Evolutionary conservation across 2,329 filamentous ascomycete species (phyloP).

Genomic region (Neophaeococcomyces aloes): DNA sequence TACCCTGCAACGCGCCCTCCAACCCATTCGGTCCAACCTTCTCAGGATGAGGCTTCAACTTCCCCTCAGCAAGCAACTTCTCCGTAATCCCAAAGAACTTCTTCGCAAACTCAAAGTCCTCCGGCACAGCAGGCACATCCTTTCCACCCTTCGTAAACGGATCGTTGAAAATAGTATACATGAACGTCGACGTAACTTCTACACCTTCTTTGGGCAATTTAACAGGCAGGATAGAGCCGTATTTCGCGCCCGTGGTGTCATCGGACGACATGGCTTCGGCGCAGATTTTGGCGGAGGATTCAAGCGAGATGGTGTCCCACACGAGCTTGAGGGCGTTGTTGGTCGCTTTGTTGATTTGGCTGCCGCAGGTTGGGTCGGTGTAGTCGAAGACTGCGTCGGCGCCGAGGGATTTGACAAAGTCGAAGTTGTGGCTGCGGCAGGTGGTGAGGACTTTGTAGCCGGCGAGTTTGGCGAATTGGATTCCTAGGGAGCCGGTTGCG

Average conservation of each 20-base stretch:
- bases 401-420: constrained; percentile 35
- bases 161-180: constrained; percentile 29
- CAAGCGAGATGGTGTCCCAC: constrained; percentile 30
- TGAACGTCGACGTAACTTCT: constrained; percentile 24
- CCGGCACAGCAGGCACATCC: constrained; percentile 17
- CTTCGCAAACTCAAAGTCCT: constrained; percentile 35
- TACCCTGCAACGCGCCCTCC: constrained; percentile 35
- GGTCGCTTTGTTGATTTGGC: constrained; percentile 25
- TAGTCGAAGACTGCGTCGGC: constrained; percentile 21
- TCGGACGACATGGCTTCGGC: constrained; percentile 27
- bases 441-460: constrained; percentile 35
- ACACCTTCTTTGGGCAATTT: constrained; percentile 27
- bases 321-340: constrained; percentile 30
- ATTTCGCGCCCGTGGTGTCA: constrained; percentile 20
- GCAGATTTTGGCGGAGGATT: constrained; percentile 25
- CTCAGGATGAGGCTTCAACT: constrained; percentile 35
- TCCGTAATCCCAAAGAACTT: constrained; percentile 33
- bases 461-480: constrained; percentile 33
- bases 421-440: constrained; percentile 34
- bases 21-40: constrained; percentile 34
- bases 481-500: constrained; percentile 32
- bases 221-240: constrained; percentile 23
- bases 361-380: constrained; percentile 22
- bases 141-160: constrained; percentile 17
- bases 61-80: constrained; percentile 33